phyloP scores from a whole-genome alignment of 495 filamentous ascomycete genomes.

The Penicillium diatomitis region DNA sequence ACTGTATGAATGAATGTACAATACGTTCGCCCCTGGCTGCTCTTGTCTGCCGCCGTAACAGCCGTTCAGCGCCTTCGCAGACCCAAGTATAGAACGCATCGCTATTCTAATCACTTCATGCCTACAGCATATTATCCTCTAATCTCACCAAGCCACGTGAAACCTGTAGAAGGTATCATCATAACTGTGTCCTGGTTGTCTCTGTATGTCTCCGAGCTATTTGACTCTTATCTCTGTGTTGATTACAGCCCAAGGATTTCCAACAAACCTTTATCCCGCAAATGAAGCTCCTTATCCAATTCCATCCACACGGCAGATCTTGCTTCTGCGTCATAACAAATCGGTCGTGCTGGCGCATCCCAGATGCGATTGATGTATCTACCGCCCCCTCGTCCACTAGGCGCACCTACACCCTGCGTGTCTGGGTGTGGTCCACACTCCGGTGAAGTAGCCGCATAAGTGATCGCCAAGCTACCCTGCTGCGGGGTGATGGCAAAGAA shows the following conservation, averaged over 20 bases:
- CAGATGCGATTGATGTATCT: conserved; percentile 23
- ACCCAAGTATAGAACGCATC: too few species aligned
- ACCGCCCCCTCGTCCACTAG: conserved; percentile 11
- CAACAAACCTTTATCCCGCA: conserved; percentile 11
- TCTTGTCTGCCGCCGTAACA: too few species aligned
- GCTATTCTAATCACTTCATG: too few species aligned
- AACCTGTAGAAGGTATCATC: too few species aligned
- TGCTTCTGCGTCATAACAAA: conserved; percentile 5
- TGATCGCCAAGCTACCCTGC: conserved; percentile 18
- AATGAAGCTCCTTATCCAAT: conserved; percentile 9
- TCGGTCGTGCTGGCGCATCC: conserved; percentile 6
- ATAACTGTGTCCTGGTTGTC: too few species aligned
- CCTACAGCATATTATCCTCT: too few species aligned
- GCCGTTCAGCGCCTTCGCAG: too few species aligned
- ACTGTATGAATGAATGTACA: too few species aligned
- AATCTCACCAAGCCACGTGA: too few species aligned
- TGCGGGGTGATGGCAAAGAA: conserved; percentile 10
- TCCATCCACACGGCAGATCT: conserved; percentile 12
- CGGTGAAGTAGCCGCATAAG: conserved; percentile 12
- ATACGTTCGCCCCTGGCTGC: too few species aligned
- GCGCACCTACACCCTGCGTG: conserved; percentile 7
- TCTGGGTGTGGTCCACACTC: conserved; percentile 14
- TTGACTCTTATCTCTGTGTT: not conserved
- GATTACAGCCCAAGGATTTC: conserved; percentile 1
- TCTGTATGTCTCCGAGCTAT: too few species aligned